Conservation (phyloP, 331 rosid genomes). For the Phaseolus coccineus region DNA sequence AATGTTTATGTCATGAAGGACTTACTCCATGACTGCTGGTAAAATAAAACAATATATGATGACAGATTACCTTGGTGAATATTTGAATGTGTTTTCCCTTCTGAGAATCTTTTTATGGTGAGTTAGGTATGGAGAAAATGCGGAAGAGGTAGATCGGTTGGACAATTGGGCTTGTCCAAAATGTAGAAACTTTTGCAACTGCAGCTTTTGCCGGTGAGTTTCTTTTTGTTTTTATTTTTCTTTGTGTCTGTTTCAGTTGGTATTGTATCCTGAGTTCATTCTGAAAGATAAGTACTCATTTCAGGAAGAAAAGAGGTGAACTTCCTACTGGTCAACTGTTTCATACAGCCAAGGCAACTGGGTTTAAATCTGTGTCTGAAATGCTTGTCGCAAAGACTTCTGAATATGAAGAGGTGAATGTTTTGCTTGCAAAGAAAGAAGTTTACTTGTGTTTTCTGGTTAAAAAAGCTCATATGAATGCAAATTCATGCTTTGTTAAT, state of each 20-base stretch:
- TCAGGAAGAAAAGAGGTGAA: constrained; percentile 76
- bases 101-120: constrained; percentile 22
- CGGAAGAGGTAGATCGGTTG: constrained; percentile 54
- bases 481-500: constrained; percentile 6
- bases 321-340: constrained; percentile 71
- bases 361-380: constrained; percentile 75
- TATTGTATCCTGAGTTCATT: constrained; percentile 23
- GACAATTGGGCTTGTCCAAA: constrained; percentile 78
- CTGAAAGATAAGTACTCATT: constrained; percentile 26
- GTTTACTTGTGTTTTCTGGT: constrained; percentile 22
- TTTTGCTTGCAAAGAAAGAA: constrained; percentile 45
- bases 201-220: constrained; percentile 83
- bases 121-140: constrained; percentile 78
- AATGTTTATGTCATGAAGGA: neutral
- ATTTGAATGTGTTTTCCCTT: neutral
- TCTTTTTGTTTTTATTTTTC: neutral
- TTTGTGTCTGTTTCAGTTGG: neutral
- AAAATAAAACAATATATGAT: too few relatives aligned
- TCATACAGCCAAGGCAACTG: constrained; percentile 66
- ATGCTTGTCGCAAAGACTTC: constrained; percentile 50
- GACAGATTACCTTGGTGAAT: too few relatives aligned
- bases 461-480: neutral
- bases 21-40: neutral
- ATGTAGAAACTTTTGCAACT: constrained; percentile 80
- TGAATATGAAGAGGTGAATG: constrained; percentile 18